Conservation (phyloP, 2,329 filamentous ascomycete genomes). For the Akanthomyces dipterigenus region DNA sequence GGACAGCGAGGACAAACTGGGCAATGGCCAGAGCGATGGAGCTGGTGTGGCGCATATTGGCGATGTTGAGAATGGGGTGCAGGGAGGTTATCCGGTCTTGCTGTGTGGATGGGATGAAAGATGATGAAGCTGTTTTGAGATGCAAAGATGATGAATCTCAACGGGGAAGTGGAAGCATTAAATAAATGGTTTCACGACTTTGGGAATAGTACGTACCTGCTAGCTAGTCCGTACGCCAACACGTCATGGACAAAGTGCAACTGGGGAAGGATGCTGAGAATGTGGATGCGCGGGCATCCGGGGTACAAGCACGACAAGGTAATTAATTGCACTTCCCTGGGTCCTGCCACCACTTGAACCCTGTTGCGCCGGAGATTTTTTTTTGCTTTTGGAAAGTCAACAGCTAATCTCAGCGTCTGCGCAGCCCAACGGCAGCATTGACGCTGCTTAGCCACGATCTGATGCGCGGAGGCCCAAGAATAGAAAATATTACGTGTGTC, state of each 20-base stretch:
- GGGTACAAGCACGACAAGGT: not conserved
- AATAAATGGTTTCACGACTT: not conserved
- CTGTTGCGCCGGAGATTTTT: not conserved
- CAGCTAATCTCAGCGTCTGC: not conserved
- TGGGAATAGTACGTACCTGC: not conserved
- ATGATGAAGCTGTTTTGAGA: not conserved
- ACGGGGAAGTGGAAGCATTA: not conserved
- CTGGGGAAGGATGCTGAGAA: not conserved
- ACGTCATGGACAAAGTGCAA: not conserved
- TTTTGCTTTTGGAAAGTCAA: too few relatives aligned
- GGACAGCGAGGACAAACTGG: not conserved
- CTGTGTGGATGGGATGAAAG: not conserved
- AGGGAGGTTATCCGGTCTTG: not conserved
- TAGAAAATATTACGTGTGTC: constrained; percentile 9
- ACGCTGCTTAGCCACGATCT: constrained; percentile 1
- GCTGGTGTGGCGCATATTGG: not conserved
- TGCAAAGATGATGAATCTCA: not conserved
- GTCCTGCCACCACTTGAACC: not conserved
- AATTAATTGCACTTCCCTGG: not conserved
- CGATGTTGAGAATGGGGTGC: not conserved
- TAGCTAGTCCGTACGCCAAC: not conserved
- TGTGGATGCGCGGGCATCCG: not conserved
- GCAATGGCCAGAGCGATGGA: not conserved
- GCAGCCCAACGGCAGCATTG: not conserved
- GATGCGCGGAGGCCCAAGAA: not conserved